A percentile compares a stretch with the other conserved stretches of the same genome.
Evolutionary conservation across 73 alveolate genomes (phyloP).

Genomic region (Paramecium primaurelia): DNA sequence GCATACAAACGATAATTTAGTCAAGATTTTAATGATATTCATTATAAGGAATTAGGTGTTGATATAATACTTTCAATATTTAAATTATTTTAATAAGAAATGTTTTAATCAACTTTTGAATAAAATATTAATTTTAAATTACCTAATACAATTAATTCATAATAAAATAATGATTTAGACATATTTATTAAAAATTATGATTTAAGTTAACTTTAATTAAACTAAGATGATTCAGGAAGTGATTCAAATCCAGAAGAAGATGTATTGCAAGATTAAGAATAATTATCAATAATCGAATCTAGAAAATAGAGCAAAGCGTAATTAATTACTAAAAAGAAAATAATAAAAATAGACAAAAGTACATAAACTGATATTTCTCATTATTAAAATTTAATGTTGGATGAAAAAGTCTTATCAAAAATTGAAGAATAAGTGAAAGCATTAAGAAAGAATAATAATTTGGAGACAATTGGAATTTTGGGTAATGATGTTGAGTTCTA

Average conservation of each 20-base stretch:
- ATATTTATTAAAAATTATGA: background rate
- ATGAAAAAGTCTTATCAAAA: background rate
- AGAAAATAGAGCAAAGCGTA: background rate
- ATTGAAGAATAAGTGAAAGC: constrained; percentile 13
- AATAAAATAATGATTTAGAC: background rate
- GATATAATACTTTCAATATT: background rate
- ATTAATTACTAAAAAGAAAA: background rate
- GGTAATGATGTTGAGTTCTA: background rate
- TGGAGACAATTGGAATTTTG: background rate
- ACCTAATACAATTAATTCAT: background rate
- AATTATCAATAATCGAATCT: background rate
- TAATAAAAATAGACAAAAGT: background rate
- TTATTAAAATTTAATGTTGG: constrained; percentile 13
- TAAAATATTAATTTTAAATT: background rate
- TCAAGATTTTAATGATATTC: background rate
- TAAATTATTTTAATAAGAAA: background rate
- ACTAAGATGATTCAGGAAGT: background rate
- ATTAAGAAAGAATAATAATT: background rate
- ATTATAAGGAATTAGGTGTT: background rate
- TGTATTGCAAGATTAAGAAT: background rate
- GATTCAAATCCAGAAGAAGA: constrained; percentile 21
- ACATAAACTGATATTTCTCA: constrained; percentile 10
- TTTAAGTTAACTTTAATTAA: background rate
- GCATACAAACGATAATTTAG: background rate
- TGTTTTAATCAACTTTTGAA: background rate